Evolutionary conservation across 2,329 filamentous ascomycete species (phyloP).

Genomic region (Ceratocystis harringtonii): DNA sequence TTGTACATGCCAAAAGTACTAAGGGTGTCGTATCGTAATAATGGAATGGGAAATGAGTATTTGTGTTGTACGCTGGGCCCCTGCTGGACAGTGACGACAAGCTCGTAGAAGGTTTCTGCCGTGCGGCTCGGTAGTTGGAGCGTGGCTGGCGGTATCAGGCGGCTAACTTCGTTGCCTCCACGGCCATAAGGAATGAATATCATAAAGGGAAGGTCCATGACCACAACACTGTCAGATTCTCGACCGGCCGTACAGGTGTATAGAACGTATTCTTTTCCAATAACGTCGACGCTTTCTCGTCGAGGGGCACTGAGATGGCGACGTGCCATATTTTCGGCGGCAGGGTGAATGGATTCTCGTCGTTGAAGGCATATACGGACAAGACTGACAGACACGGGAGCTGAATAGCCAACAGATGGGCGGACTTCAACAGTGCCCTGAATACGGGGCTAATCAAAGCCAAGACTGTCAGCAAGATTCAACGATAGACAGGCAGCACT

Average conservation of each 20-base stretch:
- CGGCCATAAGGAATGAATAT: constrained; percentile 93
- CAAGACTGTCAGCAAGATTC: neutral
- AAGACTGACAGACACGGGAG: constrained; percentile 78
- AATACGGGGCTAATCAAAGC: constrained; percentile 59
- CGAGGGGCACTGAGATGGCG: constrained; percentile 80
- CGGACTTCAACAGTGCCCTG: constrained; percentile 96
- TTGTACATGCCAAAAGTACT: constrained; percentile 99
- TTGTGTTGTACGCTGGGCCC: constrained; percentile 76
- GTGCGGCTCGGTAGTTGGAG: constrained; percentile 80
- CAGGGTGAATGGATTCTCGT: constrained; percentile 90
- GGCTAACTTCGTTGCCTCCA: constrained; percentile 70
- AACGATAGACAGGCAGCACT: constrained; percentile 1
- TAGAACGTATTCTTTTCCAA: constrained; percentile 87
- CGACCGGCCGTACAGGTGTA: constrained; percentile 74
- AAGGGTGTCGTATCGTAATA: constrained; percentile 86
- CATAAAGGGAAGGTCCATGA: constrained; percentile 95
- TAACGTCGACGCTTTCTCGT: constrained; percentile 80
- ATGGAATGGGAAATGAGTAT: constrained; percentile 77
- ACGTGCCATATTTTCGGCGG: constrained; percentile 85
- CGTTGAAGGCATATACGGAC: constrained; percentile 89
- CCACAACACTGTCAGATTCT: constrained; percentile 75
- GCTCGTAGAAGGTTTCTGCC: constrained; percentile 93
- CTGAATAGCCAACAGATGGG: constrained; percentile 68
- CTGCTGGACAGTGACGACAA: constrained; percentile 91
- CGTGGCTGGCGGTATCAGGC: constrained; percentile 82